These are phyloP conservation scores for Wickerhamomyces rabaulensis DNA, from an alignment of 805 yeast species.

Conservation along the genomic window DNA sequence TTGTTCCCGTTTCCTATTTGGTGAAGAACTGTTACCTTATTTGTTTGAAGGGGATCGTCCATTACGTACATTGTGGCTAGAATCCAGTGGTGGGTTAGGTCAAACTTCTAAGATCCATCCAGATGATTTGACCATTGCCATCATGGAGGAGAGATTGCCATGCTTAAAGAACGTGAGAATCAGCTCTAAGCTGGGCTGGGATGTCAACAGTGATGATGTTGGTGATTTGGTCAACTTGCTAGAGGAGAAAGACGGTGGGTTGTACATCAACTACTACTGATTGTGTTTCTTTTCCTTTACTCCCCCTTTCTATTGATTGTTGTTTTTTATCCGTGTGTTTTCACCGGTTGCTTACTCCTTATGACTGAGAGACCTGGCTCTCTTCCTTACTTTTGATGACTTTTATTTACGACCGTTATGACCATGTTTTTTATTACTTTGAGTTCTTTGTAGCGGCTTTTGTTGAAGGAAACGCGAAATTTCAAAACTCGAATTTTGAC, in stretches of 20 bases:
- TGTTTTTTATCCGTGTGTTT: too few species aligned
- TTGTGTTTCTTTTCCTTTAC: neutral
- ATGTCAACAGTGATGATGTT: conserved; percentile 54
- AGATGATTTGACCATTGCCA: conserved; percentile 80
- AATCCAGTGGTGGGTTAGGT: conserved; percentile 84
- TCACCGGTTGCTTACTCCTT: too few species aligned
- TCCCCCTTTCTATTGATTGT: too few species aligned
- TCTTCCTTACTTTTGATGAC: neutral
- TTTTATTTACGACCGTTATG: neutral
- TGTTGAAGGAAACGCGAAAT: too few species aligned
- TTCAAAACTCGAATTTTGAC: neutral
- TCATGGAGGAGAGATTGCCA: conserved; percentile 75
- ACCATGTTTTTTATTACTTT: too few species aligned
- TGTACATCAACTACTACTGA: conserved; percentile 44
- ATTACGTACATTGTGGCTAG: conserved; percentile 59
- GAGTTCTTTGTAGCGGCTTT: too few species aligned
- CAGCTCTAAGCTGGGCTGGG: conserved; percentile 85
- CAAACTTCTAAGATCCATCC: conserved; percentile 81
- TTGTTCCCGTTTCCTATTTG: conserved; percentile 42
- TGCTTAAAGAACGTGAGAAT: conserved; percentile 55
- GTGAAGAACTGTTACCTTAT: conserved; percentile 35
- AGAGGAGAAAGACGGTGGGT: conserved; percentile 74
- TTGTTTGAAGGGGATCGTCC: conserved; percentile 36
- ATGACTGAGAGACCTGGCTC: neutral
- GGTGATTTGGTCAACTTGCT: conserved; percentile 60